Conservation (phyloP, 75 land plant species). For the Isoetes taiwanensis region DNA sequence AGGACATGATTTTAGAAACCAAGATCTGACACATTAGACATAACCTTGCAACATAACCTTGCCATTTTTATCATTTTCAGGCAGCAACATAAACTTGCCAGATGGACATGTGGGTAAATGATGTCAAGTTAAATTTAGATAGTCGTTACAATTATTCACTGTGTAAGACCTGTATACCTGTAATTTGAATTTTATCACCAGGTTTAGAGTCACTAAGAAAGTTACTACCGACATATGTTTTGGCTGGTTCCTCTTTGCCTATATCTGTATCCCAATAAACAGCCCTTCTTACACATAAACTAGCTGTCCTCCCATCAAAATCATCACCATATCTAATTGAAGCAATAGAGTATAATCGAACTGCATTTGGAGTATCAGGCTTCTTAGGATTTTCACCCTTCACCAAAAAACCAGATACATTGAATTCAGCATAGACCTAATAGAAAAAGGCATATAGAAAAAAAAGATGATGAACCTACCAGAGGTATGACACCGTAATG, state of each 20-base stretch:
- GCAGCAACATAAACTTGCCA: no score
- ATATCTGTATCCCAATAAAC: conserved; percentile 6
- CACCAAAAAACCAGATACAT: neutral
- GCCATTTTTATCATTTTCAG: no score
- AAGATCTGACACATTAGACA: no score
- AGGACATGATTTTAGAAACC: no score
- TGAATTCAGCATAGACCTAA: neutral
- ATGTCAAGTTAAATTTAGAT: no score
- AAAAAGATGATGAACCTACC: neutral
- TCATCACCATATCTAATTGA: conserved; percentile 6
- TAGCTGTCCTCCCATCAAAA: conserved; percentile 2
- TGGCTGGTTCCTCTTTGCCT: neutral
- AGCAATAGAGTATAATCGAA: neutral
- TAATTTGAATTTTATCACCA: conserved; percentile 5
- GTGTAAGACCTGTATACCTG: neutral
- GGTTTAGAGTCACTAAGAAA: conserved; percentile 1
- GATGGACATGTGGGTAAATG: no score
- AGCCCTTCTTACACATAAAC: conserved; percentile 4
- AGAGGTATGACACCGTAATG: conserved; percentile 1
- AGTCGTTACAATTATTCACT: no score
- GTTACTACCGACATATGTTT: neutral
- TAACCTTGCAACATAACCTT: no score
- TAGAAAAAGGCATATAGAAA: neutral
- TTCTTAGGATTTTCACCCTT: conserved; percentile 7
- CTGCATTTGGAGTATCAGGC: conserved; percentile 6